Conservation (phyloP, 2,329 filamentous ascomycete genomes). For the Fusarium duplospermum region DNA sequence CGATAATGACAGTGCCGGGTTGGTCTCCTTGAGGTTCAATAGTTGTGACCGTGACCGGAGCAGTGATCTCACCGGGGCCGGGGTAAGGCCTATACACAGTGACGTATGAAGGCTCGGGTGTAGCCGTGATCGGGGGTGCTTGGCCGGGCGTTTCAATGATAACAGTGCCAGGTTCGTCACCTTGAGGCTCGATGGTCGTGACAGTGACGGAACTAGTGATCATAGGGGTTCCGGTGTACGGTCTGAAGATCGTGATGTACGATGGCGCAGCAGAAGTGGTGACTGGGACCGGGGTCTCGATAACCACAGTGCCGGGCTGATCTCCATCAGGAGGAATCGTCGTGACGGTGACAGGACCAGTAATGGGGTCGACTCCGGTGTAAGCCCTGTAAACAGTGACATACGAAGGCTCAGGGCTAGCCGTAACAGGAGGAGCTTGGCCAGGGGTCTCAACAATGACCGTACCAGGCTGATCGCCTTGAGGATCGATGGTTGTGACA, state of each 20-base stretch:
- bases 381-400: conserved; percentile 18
- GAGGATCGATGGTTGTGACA: not conserved
- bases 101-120: not conserved
- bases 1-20: conserved; percentile 1
- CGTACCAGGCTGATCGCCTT: conserved; percentile 8
- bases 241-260: not conserved
- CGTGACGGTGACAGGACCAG: conserved; percentile 7
- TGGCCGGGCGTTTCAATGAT: not conserved
- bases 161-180: conserved; percentile 21
- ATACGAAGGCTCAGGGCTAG: conserved; percentile 6
- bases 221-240: conserved; percentile 1
- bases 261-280: not conserved
- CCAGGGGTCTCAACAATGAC: conserved; percentile 16
- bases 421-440: not conserved
- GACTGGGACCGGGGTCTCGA: not conserved
- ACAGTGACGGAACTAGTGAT: conserved; percentile 17
- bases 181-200: conserved; percentile 15
- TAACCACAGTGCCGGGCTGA: conserved; percentile 22
- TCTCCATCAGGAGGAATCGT: conserved; percentile 13
- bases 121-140: not conserved
- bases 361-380: conserved; percentile 18
- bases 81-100: not conserved
- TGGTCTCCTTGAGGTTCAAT: not conserved
- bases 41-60: not conserved
- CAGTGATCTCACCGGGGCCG: not conserved